Evolutionary conservation across 2,329 filamentous ascomycete species (phyloP).

Genomic region (Fusarium abutilonis): DNA sequence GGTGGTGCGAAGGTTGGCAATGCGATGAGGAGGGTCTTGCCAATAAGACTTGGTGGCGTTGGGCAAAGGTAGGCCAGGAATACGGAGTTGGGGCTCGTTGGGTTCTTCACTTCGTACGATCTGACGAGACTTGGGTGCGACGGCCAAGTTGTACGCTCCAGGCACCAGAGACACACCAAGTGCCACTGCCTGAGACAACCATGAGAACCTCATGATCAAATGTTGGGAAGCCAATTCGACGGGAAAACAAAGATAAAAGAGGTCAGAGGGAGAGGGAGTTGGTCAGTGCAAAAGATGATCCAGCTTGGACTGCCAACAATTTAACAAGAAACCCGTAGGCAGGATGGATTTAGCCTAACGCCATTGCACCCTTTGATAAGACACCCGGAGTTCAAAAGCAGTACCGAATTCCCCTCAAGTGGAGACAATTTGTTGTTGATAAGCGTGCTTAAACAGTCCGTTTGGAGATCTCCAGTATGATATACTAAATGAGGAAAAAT

Average conservation of each 20-base stretch:
- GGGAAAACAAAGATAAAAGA: neutral
- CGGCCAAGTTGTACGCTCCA: constrained; percentile 4
- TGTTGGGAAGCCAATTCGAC: neutral
- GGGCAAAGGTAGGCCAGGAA: constrained; percentile 21
- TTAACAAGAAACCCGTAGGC: no score
- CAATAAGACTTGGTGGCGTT: constrained; percentile 31
- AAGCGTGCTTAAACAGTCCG: no score
- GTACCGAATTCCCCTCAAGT: no score
- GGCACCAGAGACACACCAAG: constrained; percentile 9
- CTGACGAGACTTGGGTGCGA: constrained; percentile 5
- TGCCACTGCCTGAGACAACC: constrained; percentile 8
- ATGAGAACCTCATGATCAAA: constrained; percentile 11
- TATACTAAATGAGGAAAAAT: no score
- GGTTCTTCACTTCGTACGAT: neutral
- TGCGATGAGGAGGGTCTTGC: constrained; percentile 30
- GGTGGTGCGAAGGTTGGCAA: constrained; percentile 23
- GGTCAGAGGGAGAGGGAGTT: no score
- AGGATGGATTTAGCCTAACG: no score
- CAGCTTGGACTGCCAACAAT: no score
- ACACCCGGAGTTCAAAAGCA: no score
- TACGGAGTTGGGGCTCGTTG: constrained; percentile 13
- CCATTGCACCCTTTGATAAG: no score
- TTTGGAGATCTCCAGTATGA: no score
- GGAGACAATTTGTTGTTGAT: no score
- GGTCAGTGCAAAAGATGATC: no score